Evolutionary conservation across 108 stramenopile genomes (phyloP), one percentile per base, ranked within the genome.

Genomic region (Discostella pseudostelligera): DNA sequence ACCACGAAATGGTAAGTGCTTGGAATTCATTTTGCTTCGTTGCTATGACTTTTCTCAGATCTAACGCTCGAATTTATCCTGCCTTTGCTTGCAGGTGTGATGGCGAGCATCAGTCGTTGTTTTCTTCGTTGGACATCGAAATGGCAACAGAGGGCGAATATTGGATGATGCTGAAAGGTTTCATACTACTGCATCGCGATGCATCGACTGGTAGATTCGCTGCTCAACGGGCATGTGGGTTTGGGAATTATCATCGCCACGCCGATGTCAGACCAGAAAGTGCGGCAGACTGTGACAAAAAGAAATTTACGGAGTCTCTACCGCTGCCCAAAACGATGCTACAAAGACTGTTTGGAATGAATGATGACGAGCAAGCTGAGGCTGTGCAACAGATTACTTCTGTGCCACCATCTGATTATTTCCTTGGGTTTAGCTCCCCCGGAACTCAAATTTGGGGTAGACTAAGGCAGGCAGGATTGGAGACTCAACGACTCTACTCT

Each of bases 401-500:
- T 8, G 72, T 87, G 39, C 94, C 94, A 54, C 90, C 90, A 21
- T 84, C 90, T 26, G 90, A 92, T 59, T 92, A 90, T 57, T 62
- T 71, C 49, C 62, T 71, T 8, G 70, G 70, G 1, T 73, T 73
- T 44, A 83, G 73, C 19, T 89, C 88, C 13, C 84, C 90, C 22
- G 95, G 95, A 40, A 96, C 95, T 9, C 81, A 88, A 70, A 94
- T 96, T 70, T 96, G 96, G 96, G 83, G 89, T 28, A 82, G 96
- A 3, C 80, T 96, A 36, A 80, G 93, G 16, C 80, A 84, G 56
- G 93, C 96, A 16, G 93, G 93, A 43, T 76, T 96, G 4, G 92
- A 96, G 77, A 93, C 92, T 8, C 84, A 89, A 57, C 84, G 89
- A 16, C 61, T 94, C 8, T 80, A 79, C 62, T 63, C 77, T 24